phyloP scores from a whole-genome alignment of 1,284 basidiomycete species.

The Sanghuangporus baumii region DNA sequence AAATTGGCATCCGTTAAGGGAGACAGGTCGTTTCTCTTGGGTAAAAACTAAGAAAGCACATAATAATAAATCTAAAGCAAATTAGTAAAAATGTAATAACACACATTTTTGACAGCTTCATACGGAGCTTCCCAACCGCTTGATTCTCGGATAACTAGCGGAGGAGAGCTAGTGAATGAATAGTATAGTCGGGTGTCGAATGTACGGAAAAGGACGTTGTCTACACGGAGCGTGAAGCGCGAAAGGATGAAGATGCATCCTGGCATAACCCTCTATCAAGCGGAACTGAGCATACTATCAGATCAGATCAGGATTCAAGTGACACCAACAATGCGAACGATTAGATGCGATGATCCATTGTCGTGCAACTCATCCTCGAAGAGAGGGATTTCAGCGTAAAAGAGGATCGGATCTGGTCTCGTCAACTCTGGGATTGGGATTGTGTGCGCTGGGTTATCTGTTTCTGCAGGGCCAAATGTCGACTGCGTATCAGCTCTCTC shows the following conservation, averaged over 20 bases:
- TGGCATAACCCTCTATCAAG: constrained; percentile 88
- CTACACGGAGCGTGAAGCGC: constrained; percentile 92
- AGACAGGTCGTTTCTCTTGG: constrained; percentile 78
- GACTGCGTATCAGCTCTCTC: constrained; percentile 22
- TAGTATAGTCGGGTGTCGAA: constrained; percentile 91
- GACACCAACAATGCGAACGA: constrained; percentile 77
- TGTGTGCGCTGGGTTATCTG: constrained; percentile 44
- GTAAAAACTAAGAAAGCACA: constrained; percentile 51
- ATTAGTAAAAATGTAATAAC: constrained; percentile 22
- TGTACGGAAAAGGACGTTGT: constrained; percentile 89
- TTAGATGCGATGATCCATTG: constrained; percentile 79
- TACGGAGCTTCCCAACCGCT: constrained; percentile 91
- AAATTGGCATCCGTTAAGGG: constrained; percentile 87
- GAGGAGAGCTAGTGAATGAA: constrained; percentile 59
- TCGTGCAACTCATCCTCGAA: constrained; percentile 96
- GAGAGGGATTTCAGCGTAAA: constrained; percentile 88
- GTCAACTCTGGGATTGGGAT: constrained; percentile 83
- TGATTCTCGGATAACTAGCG: constrained; percentile 73
- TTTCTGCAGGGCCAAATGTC: constrained; percentile 49
- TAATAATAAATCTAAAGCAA: background rate
- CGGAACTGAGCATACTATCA: constrained; percentile 7
- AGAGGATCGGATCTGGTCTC: constrained; percentile 90
- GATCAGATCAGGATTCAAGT: background rate
- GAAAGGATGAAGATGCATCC: constrained; percentile 90
- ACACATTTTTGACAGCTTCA: constrained; percentile 70